Base-by-base conservation (phyloP, 352 stramenopile species). In the Phytophthora litchii region DNA sequence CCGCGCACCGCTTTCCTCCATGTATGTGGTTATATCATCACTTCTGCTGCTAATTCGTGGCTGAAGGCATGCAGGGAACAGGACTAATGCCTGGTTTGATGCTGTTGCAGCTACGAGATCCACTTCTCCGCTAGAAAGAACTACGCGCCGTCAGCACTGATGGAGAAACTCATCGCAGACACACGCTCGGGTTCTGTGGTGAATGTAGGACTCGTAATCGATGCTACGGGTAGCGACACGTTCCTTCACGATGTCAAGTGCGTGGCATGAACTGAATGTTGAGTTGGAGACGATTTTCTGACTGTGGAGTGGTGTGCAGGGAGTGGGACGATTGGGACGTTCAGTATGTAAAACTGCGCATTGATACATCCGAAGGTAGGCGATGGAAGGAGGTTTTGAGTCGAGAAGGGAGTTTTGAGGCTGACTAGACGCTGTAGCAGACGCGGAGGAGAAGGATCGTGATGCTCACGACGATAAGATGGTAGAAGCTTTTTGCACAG, bases 241-340 rank as follows among this genome's bases (percentile, higher is more conserved):
- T 93, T 91, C 48, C 70, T 91, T 12, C 82, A 94, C 38, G 84
- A 94, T 50, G 40, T 75, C 49, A 86, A 88, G 86, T 95, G 69
- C 63, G 75, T 74, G 50, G 29, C 4, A 34, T 42, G n/a, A 11
- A 13, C n/a, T 52, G 12, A 14, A 48, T 53, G 40, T 43, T 34
- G 27, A 25, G 40, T 36, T 50, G 4, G 21, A 9, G 47, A 21
- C 13, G 10, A 4, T 3, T 44, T 37, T 37, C 29, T 51, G 21
- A 60, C 42, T 56, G 36, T 37, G 19, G 21, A 13, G 32, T 14
- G 34, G 37, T 52, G 41, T 42, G n/a, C 10, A 95, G 86, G 48
- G 86, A 95, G 65, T 95, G 86, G 86, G 78, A 92, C 20, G 86
- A 95, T 52, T 95, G 86, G 86, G 86, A 95, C 42, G 86, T 95